Evolutionary conservation across 2,329 filamentous ascomycete genomes (phyloP).

Genomic region (Colletotrichum tanaceti): DNA sequence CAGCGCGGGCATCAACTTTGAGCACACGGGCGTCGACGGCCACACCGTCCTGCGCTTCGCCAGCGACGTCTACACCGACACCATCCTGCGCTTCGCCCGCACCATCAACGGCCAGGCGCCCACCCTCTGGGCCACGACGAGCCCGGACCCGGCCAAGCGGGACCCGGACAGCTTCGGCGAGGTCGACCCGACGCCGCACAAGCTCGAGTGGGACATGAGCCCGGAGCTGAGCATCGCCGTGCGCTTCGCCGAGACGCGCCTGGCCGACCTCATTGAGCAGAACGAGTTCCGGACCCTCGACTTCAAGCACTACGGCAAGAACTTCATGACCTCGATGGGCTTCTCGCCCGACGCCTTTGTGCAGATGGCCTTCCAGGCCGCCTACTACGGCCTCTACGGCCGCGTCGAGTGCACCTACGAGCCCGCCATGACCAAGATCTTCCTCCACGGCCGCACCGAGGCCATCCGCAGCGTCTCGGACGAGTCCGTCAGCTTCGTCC

Average conservation of each 20-base stretch:
- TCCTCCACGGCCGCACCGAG: slow-evolving; percentile 92
- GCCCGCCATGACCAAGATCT: slow-evolving; percentile 97
- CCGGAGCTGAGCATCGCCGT: slow-evolving; percentile 91
- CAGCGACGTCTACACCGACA: slow-evolving; percentile 96
- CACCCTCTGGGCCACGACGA: slow-evolving; percentile 88
- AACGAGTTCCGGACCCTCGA: slow-evolving; percentile 96
- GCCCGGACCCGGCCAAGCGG: slow-evolving; percentile 91
- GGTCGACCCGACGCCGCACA: slow-evolving; percentile 92
- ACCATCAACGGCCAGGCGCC: slow-evolving; percentile 96
- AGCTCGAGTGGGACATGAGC: slow-evolving; percentile 97
- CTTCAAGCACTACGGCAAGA: slow-evolving; percentile 91
- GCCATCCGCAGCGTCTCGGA: slow-evolving; percentile 87
- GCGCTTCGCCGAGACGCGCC: slow-evolving; percentile 92
- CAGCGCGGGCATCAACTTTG: slow-evolving; percentile 98
- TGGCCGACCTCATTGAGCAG: slow-evolving; percentile 94
- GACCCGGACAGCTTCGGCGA: slow-evolving; percentile 93
- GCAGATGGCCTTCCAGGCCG: slow-evolving; percentile 98
- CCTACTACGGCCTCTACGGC: slow-evolving; percentile 96
- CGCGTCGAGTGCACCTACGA: slow-evolving; percentile 96
- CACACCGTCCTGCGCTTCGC: slow-evolving; percentile 97
- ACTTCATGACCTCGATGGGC: slow-evolving; percentile 96
- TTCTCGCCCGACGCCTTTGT: slow-evolving; percentile 98
- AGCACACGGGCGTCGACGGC: slow-evolving; percentile 97
- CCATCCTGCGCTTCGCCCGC: slow-evolving; percentile 92
- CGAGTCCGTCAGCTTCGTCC: slow-evolving; percentile 88